Percentiles rank a stretch among this genome's conserved stretches.
Evolutionary conservation across 495 filamentous ascomycete species (phyloP).

Genomic region (Tuber aestivum): DNA sequence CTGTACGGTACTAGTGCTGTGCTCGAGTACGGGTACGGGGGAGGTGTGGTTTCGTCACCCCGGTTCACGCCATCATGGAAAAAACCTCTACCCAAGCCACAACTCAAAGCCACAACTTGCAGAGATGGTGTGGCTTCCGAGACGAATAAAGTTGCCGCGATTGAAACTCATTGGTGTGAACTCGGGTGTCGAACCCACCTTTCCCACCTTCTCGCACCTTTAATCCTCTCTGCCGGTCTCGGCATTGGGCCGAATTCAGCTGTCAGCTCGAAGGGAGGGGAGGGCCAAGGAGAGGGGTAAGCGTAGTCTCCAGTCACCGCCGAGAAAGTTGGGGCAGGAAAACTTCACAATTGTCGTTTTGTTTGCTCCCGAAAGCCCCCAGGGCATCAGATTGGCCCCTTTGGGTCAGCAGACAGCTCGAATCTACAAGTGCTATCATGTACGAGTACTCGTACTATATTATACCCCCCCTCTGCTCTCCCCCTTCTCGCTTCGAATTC

Average conservation of each 20-base stretch:
- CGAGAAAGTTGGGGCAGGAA: not conserved
- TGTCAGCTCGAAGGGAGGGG: not conserved
- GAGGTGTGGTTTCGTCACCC: too few relatives aligned
- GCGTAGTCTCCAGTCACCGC: not conserved
- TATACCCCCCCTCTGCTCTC: not conserved
- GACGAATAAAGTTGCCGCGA: too few relatives aligned
- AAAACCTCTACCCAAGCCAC: too few relatives aligned
- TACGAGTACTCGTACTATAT: too few relatives aligned
- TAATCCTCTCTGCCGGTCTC: not conserved
- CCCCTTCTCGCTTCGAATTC: not conserved
- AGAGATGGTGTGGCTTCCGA: too few relatives aligned
- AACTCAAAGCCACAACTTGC: too few relatives aligned
- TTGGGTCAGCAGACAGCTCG: not conserved
- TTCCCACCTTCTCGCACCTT: too few relatives aligned
- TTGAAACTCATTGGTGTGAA: too few relatives aligned
- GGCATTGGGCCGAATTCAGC: not conserved
- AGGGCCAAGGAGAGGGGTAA: not conserved
- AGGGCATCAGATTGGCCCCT: not conserved
- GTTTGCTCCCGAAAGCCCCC: not conserved
- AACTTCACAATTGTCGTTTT: not conserved
- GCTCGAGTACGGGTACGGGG: too few relatives aligned
- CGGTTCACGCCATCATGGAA: too few relatives aligned
- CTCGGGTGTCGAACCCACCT: too few relatives aligned
- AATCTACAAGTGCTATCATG: not conserved
- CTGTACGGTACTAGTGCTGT: too few relatives aligned